Percentiles rank a stretch among this genome's conserved stretches.
These are phyloP conservation scores for Salix koriyanagi DNA, from an alignment of 345 rosid genomes.

Conservation along the genomic window DNA sequence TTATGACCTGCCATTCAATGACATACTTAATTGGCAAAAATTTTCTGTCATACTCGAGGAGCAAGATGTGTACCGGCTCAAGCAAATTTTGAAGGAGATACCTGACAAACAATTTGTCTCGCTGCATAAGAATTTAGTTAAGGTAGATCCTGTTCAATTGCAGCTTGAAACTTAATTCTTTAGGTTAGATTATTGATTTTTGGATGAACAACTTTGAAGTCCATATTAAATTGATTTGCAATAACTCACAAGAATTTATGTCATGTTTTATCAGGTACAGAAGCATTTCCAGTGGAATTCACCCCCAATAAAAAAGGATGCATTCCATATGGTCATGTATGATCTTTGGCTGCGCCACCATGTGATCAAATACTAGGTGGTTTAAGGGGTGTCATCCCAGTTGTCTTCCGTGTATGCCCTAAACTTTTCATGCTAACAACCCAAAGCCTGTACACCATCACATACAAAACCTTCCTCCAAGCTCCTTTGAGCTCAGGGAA, in stretches of 20 bases:
- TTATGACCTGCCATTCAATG: conserved; percentile 91
- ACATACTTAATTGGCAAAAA: conserved; percentile 72
- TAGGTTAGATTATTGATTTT: background rate
- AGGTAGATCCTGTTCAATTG: conserved; percentile 39
- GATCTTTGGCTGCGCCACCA: conserved; percentile 93
- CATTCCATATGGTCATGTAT: conserved; percentile 95
- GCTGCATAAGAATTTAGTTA: conserved; percentile 68
- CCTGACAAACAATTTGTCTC: conserved; percentile 58
- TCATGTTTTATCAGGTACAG: conserved; percentile 60
- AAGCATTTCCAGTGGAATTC: conserved; percentile 97
- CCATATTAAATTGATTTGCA: background rate
- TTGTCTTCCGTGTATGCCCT: background rate
- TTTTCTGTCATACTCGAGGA: conserved; percentile 73
- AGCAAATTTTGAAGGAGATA: conserved; percentile 71
- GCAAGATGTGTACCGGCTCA: conserved; percentile 73
- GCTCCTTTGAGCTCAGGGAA: no score
- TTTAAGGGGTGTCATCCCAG: background rate
- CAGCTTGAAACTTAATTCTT: background rate
- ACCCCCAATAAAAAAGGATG: conserved; percentile 74
- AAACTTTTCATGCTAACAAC: conserved; percentile 8
- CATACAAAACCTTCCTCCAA: background rate
- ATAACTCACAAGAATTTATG: conserved; percentile 5
- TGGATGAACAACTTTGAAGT: background rate
- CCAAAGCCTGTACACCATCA: conserved; percentile 5
- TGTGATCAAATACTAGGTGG: conserved; percentile 68